Base-by-base conservation (phyloP, 768 basidiomycete species). In the Phylloporus rhodoxanthus region DNA sequence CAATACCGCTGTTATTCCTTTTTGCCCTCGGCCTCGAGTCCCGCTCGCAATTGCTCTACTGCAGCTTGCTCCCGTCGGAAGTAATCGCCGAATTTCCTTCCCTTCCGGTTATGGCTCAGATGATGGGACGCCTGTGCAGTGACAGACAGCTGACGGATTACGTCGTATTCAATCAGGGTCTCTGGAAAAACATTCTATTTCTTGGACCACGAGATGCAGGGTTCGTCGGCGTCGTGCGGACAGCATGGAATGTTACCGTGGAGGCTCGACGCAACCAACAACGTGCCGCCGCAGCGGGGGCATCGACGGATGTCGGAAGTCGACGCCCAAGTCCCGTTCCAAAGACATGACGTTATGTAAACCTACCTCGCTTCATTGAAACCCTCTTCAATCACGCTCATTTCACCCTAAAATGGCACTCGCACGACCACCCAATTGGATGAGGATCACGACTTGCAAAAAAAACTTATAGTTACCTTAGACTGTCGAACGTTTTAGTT, bases 161-260 rank as follows among this genome's bases (percentile, higher is more conserved):
- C 51, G 53, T 59, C 55, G 59, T 55, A 32, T 69, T 66, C 45
- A 84, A 80, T 59, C 76, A 79, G 38, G 83, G 84, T n/a, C 62
- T 85, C 43, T 83, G 84, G 82, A 75, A 74, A 57, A 86, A 86
- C 48, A 72, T 78, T 30, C 72, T 86, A 10, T 70, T 71, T 15
- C 67, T 84, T 47, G 81, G 75, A 7, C 71, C 79, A 29, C 70
- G 66, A 17, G 74, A 81, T 53, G 48, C 61, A 43, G 60, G 58
- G 25, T 61, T 84, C 48, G 69, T 75, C 44, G 71, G 76, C 54
- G 62, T 80, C 39, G 77, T 74, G 21, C 74, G 74, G 57, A 81
- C 73, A 19, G 79, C 81, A 38, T 92, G 87, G 87, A 85, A 80
- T 41, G 82, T 85, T 37, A 79, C 88, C 8, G 78, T 82, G 15